Base-by-base conservation (phyloP, 306 rosid species). In the Citrullus mucosospermus region DNA sequence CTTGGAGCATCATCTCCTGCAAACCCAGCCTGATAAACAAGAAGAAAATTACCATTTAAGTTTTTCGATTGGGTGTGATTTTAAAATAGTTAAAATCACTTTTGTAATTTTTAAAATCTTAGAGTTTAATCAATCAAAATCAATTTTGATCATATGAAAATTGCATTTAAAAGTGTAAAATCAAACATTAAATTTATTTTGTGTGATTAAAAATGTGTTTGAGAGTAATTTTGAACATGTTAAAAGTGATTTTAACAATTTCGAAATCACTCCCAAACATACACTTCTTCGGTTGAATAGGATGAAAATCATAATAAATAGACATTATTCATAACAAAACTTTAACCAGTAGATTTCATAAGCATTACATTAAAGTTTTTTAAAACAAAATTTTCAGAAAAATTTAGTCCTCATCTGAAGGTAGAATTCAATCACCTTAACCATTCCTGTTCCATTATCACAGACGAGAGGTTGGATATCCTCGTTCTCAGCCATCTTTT, bases 381-480 rank as follows among this genome's bases (percentile, higher is more conserved):
- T 38, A 7, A 2, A 34, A 0, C 1, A 36, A 63, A 12, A 4
- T 34, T 63, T 25, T 67, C 75, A 44, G 36, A 44, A 11, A 25
- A 43, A 38, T 43, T 44, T 69, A 44, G 44, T 22, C 56, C 36
- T 41, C 57, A 22, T 34, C 30, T 2, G 34, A 32, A 54, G 51
- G 78, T 12, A 32, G 25, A 77, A 77, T 41, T 15, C 13, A 20
- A 39, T 54, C 66, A 83, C 86, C 86, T 83, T 83, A 17, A 83
- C 86, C 86, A 83, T 83, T 58, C 86, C 86, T 5, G 86, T 83
- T 30, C 86, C 86, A 83, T 83, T 83, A 80, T 79, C 85, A 54
- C 85, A 82, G 62, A 82, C 85, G 48, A 82, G 85, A 43, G 85
- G 85, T 80, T 82, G 85, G 79, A 82, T 82, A 28, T 82, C 85